These are phyloP conservation scores for Calonectria pteridis DNA, from an alignment of 2,329 filamentous ascomycete genomes.

Conservation along the genomic window DNA sequence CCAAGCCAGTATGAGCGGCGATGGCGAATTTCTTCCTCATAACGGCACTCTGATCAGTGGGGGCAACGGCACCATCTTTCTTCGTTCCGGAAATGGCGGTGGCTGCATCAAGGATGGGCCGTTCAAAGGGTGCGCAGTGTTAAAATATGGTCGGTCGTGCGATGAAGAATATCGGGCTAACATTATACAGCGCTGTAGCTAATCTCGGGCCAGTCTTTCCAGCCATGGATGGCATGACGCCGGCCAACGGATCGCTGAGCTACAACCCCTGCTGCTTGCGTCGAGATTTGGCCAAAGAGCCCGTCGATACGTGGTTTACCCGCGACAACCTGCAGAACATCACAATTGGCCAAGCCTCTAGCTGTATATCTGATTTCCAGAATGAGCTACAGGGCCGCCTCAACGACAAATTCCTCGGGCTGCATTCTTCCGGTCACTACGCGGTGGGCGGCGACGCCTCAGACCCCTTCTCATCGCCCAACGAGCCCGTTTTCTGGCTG, in stretches of 20 bases:
- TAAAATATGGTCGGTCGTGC: background rate
- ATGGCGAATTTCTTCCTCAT: constrained; percentile 47
- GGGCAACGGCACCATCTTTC: background rate
- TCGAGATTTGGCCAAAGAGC: background rate
- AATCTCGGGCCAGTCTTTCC: background rate
- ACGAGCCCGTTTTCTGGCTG: background rate
- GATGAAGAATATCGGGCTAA: background rate
- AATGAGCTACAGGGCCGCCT: background rate
- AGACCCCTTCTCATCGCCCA: background rate
- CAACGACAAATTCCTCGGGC: background rate
- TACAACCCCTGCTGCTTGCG: background rate
- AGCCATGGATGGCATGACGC: background rate
- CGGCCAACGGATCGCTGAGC: background rate
- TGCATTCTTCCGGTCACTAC: background rate
- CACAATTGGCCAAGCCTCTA: background rate
- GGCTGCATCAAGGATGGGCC: background rate
- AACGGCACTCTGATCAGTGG: background rate
- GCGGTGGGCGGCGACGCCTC: background rate
- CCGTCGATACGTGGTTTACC: background rate
- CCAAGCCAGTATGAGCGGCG: constrained; percentile 59
- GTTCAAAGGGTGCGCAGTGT: background rate
- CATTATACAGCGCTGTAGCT: background rate
- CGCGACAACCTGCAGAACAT: background rate
- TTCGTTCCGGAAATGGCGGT: background rate
- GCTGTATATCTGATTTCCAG: background rate